phyloP scores from a whole-genome alignment of 1,139 yeast genomes.

The Saccharomyces hybrid region DNA sequence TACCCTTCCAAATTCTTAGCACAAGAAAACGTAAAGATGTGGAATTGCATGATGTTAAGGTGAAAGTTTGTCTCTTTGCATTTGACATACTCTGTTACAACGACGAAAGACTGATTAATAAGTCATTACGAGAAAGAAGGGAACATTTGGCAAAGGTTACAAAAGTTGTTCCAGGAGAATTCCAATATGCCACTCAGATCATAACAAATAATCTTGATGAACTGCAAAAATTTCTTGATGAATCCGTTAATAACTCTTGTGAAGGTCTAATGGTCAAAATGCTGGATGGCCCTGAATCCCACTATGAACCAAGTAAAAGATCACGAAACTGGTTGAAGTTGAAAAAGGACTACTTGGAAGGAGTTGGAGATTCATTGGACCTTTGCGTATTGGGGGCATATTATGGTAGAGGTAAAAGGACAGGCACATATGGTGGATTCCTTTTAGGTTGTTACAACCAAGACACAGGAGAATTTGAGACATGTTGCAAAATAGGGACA shows the following conservation, averaged over 20 bases:
- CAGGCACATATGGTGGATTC: constrained; percentile 93
- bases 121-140: constrained; percentile 65
- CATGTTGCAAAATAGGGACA: constrained; percentile 95
- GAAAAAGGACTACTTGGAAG: constrained; percentile 88
- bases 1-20: constrained; percentile 88
- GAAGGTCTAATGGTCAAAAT: constrained; percentile 97
- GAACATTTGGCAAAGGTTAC: constrained; percentile 50
- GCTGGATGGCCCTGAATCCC: constrained; percentile 71
- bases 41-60: constrained; percentile 76
- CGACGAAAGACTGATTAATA: constrained; percentile 62
- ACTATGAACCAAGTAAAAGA: constrained; percentile 90
- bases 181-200: constrained; percentile 70
- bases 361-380: constrained; percentile 93
- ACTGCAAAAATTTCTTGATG: constrained; percentile 79
- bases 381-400: constrained; percentile 93
- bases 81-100: constrained; percentile 77
- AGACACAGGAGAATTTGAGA: constrained; percentile 87
- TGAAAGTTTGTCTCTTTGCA: constrained; percentile 84
- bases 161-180: constrained; percentile 62
- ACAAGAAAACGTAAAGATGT: constrained; percentile 94
- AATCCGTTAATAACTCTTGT: constrained; percentile 82
- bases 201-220: constrained; percentile 71
- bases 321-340: constrained; percentile 92
- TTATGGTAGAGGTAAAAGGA: constrained; percentile 88
- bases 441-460: constrained; percentile 81